phyloP scores from a whole-genome alignment of 805 yeast genomes.

The Nakazawaea siamensis region DNA sequence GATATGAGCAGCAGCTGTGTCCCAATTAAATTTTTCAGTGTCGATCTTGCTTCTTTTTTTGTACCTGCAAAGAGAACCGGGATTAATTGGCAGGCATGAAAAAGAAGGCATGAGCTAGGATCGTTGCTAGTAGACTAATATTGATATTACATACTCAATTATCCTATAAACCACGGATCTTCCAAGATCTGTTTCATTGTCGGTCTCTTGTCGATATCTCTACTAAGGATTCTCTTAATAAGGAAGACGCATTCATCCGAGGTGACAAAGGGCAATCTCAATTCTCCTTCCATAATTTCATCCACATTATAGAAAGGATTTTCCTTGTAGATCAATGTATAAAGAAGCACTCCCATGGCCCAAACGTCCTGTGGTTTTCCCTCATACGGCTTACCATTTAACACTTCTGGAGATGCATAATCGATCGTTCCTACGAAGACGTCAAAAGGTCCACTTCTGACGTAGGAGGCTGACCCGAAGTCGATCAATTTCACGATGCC shows the following conservation, averaged over 20 bases:
- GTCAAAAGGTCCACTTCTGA: constrained; percentile 88
- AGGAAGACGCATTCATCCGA: constrained; percentile 55
- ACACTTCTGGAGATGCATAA: constrained; percentile 95
- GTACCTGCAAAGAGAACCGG: too few species aligned
- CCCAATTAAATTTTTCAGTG: too few species aligned
- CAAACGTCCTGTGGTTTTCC: constrained; percentile 96
- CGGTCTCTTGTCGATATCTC: constrained; percentile 62
- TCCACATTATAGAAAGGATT: constrained; percentile 94
- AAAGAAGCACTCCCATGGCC: constrained; percentile 89
- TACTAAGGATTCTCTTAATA: constrained; percentile 57
- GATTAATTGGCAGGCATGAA: too few species aligned
- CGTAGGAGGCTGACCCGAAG: constrained; percentile 92
- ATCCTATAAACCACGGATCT: constrained; percentile 54
- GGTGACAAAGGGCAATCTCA: constrained; percentile 60
- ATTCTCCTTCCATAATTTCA: constrained; percentile 87
- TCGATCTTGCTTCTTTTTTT: too few species aligned
- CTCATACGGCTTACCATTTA: constrained; percentile 79
- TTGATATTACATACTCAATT: too few species aligned
- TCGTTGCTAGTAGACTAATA: too few species aligned
- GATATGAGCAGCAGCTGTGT: too few species aligned
- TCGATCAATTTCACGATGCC: constrained; percentile 84
- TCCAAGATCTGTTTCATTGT: constrained; percentile 60
- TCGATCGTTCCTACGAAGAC: constrained; percentile 97
- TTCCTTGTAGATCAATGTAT: constrained; percentile 86
- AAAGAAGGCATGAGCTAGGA: too few species aligned